A percentile compares a stretch with the other conserved stretches of the same genome.
Evolutionary conservation across 2,329 filamentous ascomycete genomes (phyloP).

Genomic region (Exserohilum rostratum): DNA sequence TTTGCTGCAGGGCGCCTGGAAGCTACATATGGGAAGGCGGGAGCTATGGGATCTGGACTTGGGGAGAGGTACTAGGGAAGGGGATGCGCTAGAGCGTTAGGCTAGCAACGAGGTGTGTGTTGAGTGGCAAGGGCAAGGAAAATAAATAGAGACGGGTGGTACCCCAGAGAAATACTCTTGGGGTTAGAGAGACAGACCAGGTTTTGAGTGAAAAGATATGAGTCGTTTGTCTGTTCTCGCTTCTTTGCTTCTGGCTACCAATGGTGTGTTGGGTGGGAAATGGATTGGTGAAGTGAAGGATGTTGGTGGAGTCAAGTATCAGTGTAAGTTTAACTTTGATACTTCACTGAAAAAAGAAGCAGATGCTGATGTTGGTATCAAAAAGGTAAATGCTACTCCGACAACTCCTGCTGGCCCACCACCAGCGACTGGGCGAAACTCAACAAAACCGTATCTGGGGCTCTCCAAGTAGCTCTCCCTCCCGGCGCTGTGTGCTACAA

Average conservation of each 20-base stretch:
- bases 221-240: slow-evolving; percentile 27
- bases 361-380: not conserved
- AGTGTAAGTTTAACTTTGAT: slow-evolving; percentile 25
- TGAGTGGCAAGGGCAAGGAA: too few species aligned
- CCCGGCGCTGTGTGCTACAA: slow-evolving; percentile 41
- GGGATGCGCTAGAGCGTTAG: too few species aligned
- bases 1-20: too few species aligned
- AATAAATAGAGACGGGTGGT: slow-evolving; percentile 13
- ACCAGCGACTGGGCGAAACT: slow-evolving; percentile 33
- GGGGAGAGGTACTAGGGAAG: too few species aligned
- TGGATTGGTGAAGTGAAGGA: slow-evolving; percentile 43
- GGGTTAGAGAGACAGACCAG: too few species aligned
- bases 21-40: too few species aligned
- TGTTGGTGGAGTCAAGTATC: slow-evolving; percentile 30
- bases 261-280: slow-evolving; percentile 20
- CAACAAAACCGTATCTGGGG: slow-evolving; percentile 39
- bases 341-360: not conserved
- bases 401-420: slow-evolving; percentile 43
- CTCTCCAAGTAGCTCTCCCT: slow-evolving; percentile 36
- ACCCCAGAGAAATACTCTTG: not conserved
- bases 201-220: too few species aligned
- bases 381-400: slow-evolving; percentile 42
- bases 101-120: too few species aligned
- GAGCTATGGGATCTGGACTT: too few species aligned
- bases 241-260: slow-evolving; percentile 27